Evolutionary conservation across 768 basidiomycete species (phyloP), one percentile per base, ranked within the genome.

Genomic region (Lentinus tigrinus): DNA sequence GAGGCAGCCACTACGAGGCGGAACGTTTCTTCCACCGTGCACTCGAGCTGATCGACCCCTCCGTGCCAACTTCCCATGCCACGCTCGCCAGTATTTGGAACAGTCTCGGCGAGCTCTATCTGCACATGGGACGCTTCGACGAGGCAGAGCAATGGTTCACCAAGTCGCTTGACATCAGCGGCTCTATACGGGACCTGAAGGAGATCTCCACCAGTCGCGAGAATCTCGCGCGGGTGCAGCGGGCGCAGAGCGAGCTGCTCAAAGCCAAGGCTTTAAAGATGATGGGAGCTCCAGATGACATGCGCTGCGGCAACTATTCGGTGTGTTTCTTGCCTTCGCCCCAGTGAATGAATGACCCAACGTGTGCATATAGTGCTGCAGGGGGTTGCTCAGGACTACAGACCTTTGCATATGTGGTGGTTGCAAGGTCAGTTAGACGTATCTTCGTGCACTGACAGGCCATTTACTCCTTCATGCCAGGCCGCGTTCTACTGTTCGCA

Each of bases 121-220:
- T 74, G 17, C 65, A 69, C 44, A 70, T 74, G 67, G 70, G 68
- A 28, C 70, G 68, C 40, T 61, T 76, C 13, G 71, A 71, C 54
- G 74, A 77, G 4, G 76, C 78, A 1, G 76, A 78, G 62, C 65
- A 64, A 4, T 70, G 75, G 54, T 63, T 77, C 10, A 61, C 58
- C 31, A 68, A 72, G 56, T 74, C 73, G 16, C 52, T 73, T n/a
- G 59, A 66, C 14, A 53, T 67, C 24, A 70, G 72, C 39, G 74
- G 76, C 58, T 69, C 69, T 4, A 52, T 43, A 16, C 59, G 59
- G 17, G 59, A 60, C 37, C 54, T 60, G 50, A 54, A 51, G 23
- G 59, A 51, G 28, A 60, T 60, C 28, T 73, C 73, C 8, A 70
- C 67, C 9, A 71, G 74, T 34, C 63, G 74, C 37, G 76, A 77